Evolutionary conservation across 2,329 filamentous ascomycete species (phyloP).

Genomic region (Aspergillus bombycis): DNA sequence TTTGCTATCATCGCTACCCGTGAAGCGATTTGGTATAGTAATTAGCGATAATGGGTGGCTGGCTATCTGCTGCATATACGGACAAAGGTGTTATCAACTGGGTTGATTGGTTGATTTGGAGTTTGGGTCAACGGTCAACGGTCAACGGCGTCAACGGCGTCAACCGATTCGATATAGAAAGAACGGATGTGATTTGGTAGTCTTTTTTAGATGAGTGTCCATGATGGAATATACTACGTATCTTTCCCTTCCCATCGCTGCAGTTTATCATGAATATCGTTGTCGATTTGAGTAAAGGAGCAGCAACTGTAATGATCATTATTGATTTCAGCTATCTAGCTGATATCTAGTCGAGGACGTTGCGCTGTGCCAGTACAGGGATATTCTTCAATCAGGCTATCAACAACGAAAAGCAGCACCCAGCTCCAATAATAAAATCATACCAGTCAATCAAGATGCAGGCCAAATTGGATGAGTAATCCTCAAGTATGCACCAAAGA

Average conservation of each 20-base stretch:
- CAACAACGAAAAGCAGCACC: not conserved
- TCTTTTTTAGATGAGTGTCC: constrained; percentile 1
- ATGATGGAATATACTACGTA: constrained; percentile 6
- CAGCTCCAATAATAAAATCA: not conserved
- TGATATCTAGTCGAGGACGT: not conserved
- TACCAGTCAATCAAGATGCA: not conserved
- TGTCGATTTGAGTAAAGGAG: not conserved
- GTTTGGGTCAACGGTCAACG: constrained; percentile 1
- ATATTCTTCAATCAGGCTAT: not conserved
- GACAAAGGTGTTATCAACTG: constrained; percentile 1
- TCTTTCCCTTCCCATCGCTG: not conserved
- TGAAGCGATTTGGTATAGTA: not conserved
- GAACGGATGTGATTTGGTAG: not conserved
- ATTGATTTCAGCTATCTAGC: not conserved
- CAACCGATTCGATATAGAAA: not conserved
- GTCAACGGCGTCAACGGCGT: not conserved
- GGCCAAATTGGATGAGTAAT: not conserved
- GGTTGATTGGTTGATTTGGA: not conserved
- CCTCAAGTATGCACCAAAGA: not conserved
- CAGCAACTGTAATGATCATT: not conserved
- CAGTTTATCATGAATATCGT: not conserved
- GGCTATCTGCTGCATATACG: not conserved
- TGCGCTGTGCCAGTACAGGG: not conserved
- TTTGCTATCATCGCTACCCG: not conserved
- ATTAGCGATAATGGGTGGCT: not conserved